These are phyloP conservation scores for Ceratocystis diversiconidia DNA, from an alignment of 2,329 filamentous ascomycete genomes.

Conservation along the genomic window DNA sequence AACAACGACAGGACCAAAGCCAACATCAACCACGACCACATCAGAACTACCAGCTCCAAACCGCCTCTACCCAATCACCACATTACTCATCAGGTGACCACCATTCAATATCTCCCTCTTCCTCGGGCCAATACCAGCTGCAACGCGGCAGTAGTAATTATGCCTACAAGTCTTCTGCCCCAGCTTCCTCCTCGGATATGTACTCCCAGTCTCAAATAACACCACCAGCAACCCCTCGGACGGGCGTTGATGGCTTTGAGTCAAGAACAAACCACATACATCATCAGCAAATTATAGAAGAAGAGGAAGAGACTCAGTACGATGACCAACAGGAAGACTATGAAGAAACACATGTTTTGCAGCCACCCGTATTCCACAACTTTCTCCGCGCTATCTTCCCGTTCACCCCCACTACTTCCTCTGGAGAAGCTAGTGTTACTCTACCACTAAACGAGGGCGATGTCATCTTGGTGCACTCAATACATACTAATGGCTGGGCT, in stretches of 20 bases:
- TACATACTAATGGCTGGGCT: conserved; percentile 97
- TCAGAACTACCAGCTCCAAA: neutral
- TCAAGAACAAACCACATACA: conserved; percentile 25
- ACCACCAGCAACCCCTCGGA: conserved; percentile 60
- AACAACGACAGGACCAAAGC: neutral
- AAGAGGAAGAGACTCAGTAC: conserved; percentile 25
- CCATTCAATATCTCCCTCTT: conserved; percentile 21
- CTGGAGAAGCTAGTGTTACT: conserved; percentile 76
- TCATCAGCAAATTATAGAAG: conserved; percentile 2
- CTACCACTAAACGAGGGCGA: conserved; percentile 81
- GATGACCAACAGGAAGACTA: conserved; percentile 29
- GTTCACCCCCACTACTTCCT: conserved; percentile 65
- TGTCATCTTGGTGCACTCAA: conserved; percentile 83
- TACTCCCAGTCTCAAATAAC: conserved; percentile 52
- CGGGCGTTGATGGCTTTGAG: conserved; percentile 45
- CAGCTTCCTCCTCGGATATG: conserved; percentile 24
- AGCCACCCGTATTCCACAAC: conserved; percentile 68
- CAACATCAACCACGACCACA: neutral
- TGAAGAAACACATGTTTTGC: conserved; percentile 18
- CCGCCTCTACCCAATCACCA: neutral
- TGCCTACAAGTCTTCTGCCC: conserved; percentile 20
- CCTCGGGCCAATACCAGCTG: conserved; percentile 11
- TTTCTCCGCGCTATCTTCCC: conserved; percentile 90
- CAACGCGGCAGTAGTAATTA: conserved; percentile 1
- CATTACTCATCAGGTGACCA: conserved; percentile 7